A percentile compares a stretch with the other conserved stretches of the same genome.
These are phyloP conservation scores for Pugionium cornutum DNA, from an alignment of 345 rosid species.

Conservation along the genomic window DNA sequence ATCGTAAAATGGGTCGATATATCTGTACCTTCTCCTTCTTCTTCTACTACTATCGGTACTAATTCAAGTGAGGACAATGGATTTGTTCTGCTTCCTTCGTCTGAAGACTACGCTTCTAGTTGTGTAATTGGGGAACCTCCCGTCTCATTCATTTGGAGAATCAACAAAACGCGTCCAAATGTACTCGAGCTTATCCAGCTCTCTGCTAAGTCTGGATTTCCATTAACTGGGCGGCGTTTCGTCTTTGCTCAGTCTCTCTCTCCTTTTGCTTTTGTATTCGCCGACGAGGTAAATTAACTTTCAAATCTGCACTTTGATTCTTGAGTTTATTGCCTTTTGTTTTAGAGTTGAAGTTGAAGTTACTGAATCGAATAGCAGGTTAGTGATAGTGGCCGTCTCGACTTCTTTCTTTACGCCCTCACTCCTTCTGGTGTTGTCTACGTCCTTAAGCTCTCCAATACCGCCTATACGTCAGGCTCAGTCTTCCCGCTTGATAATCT, in stretches of 20 bases:
- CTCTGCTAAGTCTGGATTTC: slow-evolving; percentile 51
- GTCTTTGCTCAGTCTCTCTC: slow-evolving; percentile 60
- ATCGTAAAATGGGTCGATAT: slow-evolving; percentile 69
- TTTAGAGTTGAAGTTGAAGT: slow-evolving; percentile 11
- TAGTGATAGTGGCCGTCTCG: slow-evolving; percentile 34
- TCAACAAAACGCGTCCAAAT: slow-evolving; percentile 49
- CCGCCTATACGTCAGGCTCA: slow-evolving; percentile 48
- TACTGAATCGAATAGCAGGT: slow-evolving; percentile 41
- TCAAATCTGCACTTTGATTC: background rate
- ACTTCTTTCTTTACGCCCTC: slow-evolving; percentile 56
- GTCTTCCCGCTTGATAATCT: slow-evolving; percentile 52
- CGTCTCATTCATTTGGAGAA: slow-evolving; percentile 57
- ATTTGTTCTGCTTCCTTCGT: slow-evolving; percentile 42
- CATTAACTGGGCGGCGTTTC: slow-evolving; percentile 61
- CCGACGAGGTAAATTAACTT: slow-evolving; percentile 42
- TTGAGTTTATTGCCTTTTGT: background rate
- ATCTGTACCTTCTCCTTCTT: slow-evolving; percentile 45
- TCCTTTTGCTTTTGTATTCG: slow-evolving; percentile 66
- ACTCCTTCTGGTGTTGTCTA: slow-evolving; percentile 71
- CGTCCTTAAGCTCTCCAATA: slow-evolving; percentile 51
- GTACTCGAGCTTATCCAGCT: slow-evolving; percentile 65
- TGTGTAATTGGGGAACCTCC: slow-evolving; percentile 48
- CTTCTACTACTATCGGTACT: slow-evolving; percentile 3
- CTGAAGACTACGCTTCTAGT: slow-evolving; percentile 68
- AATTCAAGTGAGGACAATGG: slow-evolving; percentile 28